A percentile compares a stretch with the other conserved stretches of the same genome.
These are phyloP conservation scores for Litsea cubeba DNA, from an alignment of 164 flowering plant species.

Conservation along the genomic window DNA sequence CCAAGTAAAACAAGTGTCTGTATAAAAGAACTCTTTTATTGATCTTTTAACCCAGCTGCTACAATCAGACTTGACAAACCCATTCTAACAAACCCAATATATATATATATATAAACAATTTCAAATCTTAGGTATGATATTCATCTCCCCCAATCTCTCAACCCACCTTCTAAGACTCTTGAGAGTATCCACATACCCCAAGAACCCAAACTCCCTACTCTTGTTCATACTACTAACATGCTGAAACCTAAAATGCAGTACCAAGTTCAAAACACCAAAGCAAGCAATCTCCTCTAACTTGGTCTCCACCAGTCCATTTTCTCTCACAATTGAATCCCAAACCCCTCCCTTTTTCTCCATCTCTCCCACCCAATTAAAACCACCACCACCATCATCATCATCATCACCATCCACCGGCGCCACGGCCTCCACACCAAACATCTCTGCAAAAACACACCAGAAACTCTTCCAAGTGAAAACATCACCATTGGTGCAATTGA, in stretches of 20 bases:
- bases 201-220: slow-evolving; percentile 22
- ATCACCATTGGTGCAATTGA: slow-evolving; percentile 33
- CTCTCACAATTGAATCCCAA: slow-evolving; percentile 20
- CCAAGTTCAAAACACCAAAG: background rate
- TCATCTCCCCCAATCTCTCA: slow-evolving; percentile 15
- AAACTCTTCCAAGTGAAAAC: slow-evolving; percentile 28
- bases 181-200: slow-evolving; percentile 10
- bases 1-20: too few relatives aligned
- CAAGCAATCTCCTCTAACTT: slow-evolving; percentile 15
- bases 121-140: slow-evolving; percentile 11
- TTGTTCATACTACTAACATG: slow-evolving; percentile 25
- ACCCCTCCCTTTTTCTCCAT: slow-evolving; percentile 15
- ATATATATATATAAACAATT: too few relatives aligned
- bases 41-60: too few relatives aligned
- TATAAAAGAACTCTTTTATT: too few relatives aligned
- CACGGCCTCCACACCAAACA: slow-evolving; percentile 11
- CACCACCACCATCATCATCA: background rate
- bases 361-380: slow-evolving; percentile 9
- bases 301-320: slow-evolving; percentile 17
- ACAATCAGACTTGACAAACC: too few relatives aligned
- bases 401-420: background rate
- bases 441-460: slow-evolving; percentile 11
- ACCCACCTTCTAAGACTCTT: slow-evolving; percentile 12
- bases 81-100: too few relatives aligned
- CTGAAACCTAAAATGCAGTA: slow-evolving; percentile 15